A percentile compares a stretch with the other conserved stretches of the same genome.
These are phyloP conservation scores for Backusella liffmaniae DNA, from an alignment of 192 early-diverging fungal species.

Conservation along the genomic window DNA sequence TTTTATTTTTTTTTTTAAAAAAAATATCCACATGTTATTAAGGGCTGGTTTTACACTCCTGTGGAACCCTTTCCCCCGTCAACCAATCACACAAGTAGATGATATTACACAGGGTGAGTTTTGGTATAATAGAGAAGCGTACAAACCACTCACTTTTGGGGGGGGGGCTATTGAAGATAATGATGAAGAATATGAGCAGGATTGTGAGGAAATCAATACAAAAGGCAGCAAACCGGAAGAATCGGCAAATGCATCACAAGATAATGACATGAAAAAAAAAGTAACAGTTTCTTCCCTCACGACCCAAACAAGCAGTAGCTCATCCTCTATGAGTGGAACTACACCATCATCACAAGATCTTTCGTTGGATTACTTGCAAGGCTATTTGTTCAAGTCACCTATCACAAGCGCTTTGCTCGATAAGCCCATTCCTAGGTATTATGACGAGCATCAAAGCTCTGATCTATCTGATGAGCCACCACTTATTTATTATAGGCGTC, in stretches of 20 bases:
- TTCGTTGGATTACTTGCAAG: neutral
- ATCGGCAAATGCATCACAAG: slow-evolving; percentile 4
- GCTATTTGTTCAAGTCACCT: neutral
- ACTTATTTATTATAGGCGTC: neutral
- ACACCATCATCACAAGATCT: neutral
- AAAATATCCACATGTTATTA: slow-evolving; percentile 1
- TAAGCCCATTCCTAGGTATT: neutral
- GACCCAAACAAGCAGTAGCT: neutral
- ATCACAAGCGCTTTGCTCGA: neutral
- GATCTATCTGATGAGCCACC: neutral
- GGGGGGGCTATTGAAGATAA: neutral
- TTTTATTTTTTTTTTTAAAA: neutral
- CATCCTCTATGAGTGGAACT: neutral
- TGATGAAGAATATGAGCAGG: neutral
- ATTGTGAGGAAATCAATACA: slow-evolving; percentile 9
- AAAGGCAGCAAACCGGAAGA: neutral
- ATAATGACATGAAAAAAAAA: neutral
- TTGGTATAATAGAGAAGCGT: neutral
- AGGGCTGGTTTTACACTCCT: slow-evolving; percentile 2
- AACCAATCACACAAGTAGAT: neutral
- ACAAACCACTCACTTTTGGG: neutral
- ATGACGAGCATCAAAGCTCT: neutral
- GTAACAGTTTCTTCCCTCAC: slow-evolving; percentile 4
- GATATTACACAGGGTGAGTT: neutral
- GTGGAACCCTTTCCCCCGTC: neutral